Evolutionary conservation across 169 alveolate genomes (phyloP).

Genomic region (Perkinsus marinus): DNA sequence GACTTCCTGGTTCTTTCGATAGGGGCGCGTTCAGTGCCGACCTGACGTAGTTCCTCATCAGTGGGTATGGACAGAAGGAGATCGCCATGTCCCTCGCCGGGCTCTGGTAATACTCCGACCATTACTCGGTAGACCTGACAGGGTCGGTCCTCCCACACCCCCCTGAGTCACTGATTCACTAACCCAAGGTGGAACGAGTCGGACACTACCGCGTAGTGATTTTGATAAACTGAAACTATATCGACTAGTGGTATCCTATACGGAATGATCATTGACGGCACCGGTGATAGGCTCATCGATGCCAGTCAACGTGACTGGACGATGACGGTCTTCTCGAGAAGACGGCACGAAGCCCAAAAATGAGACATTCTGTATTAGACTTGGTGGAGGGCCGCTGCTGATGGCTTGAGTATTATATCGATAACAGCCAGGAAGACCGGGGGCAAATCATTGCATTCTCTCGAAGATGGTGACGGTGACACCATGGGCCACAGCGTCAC

Average conservation of each 20-base stretch:
- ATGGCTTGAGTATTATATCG: not conserved
- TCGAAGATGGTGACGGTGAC: not conserved
- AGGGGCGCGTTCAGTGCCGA: not conserved
- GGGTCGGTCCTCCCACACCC: not conserved
- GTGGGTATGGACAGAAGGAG: not conserved
- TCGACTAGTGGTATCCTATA: not conserved
- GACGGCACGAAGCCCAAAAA: too few species aligned
- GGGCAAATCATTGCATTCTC: not conserved
- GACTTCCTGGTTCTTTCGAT: not conserved
- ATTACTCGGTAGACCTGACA: not conserved
- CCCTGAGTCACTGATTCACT: not conserved
- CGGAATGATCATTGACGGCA: not conserved
- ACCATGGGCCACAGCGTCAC: not conserved
- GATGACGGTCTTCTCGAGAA: too few species aligned
- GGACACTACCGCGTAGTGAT: not conserved
- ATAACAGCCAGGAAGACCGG: too few species aligned
- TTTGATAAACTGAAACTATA: not conserved
- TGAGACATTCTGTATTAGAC: too few species aligned
- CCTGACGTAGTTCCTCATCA: not conserved
- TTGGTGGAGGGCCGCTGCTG: not conserved
- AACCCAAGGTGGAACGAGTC: not conserved
- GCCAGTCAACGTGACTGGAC: not conserved
- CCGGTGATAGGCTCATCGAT: not conserved
- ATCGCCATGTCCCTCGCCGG: not conserved
- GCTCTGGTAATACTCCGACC: not conserved